These are phyloP conservation scores for Mycena epipterygia DNA, from an alignment of 768 basidiomycete species.

Conservation along the genomic window DNA sequence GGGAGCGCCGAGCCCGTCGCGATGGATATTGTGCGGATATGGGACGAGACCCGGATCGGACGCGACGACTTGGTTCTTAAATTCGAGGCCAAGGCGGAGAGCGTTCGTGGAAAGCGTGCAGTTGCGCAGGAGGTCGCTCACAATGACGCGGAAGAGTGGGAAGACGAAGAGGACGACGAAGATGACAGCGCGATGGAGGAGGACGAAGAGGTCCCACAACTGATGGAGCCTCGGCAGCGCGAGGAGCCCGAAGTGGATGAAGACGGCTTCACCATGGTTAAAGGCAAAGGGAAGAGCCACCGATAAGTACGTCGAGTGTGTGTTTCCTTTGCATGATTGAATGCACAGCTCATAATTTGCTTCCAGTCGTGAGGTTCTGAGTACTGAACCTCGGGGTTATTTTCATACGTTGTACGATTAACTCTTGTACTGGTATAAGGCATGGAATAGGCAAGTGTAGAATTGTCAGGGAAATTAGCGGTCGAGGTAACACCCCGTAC, in stretches of 20 bases:
- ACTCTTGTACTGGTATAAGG: not conserved
- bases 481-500: no score
- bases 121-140: conserved; percentile 58
- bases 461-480: no score
- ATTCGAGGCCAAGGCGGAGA: conserved; percentile 77
- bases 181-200: conserved; percentile 50
- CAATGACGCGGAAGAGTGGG: conserved; percentile 62
- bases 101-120: conserved; percentile 68
- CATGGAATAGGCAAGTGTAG: not conserved
- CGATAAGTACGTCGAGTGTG: conserved; percentile 44
- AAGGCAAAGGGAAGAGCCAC: conserved; percentile 67
- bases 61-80: conserved; percentile 64
- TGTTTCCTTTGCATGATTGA: not conserved
- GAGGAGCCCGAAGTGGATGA: conserved; percentile 86
- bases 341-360: not conserved
- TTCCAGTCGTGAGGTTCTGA: not conserved
- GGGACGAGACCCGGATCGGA: conserved; percentile 65
- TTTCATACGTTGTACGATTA: not conserved
- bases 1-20: conserved; percentile 84
- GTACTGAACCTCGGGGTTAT: not conserved
- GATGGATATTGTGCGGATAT: conserved; percentile 76
- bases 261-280: conserved; percentile 92
- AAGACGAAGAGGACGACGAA: conserved; percentile 59
- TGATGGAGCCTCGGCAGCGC: conserved; percentile 60
- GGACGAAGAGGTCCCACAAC: conserved; percentile 65